These are phyloP conservation scores for Stemphylium beticola DNA, from an alignment of 2,329 filamentous ascomycete species.

Conservation along the genomic window DNA sequence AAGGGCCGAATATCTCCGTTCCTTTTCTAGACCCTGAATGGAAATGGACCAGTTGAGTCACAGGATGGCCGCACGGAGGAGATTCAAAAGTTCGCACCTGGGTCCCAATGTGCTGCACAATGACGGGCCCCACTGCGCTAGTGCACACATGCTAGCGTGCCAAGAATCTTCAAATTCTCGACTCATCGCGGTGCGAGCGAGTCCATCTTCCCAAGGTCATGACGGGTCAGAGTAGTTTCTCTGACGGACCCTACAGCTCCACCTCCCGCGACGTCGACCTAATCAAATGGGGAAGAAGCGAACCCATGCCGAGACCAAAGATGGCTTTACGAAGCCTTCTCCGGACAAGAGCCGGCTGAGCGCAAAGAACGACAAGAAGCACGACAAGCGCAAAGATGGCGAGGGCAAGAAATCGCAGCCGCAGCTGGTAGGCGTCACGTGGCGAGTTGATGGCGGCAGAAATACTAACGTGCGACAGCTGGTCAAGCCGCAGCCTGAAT, in stretches of 20 bases:
- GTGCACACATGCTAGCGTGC: constrained; percentile 26
- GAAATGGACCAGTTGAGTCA: constrained; percentile 33
- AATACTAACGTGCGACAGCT: constrained; percentile 50
- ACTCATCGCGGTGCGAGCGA: constrained; percentile 18
- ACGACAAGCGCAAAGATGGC: constrained; percentile 42
- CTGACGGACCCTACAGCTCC: constrained; percentile 46
- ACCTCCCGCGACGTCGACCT: constrained; percentile 32
- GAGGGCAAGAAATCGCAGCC: constrained; percentile 39
- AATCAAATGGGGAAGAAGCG: constrained; percentile 51
- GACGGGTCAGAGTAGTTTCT: constrained; percentile 47
- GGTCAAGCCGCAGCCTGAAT: constrained; percentile 69
- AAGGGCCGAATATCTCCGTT: neutral
- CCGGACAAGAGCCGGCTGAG: constrained; percentile 40
- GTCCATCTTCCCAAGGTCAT: constrained; percentile 37
- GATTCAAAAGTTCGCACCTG: constrained; percentile 22
- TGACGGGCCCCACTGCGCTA: constrained; percentile 22
- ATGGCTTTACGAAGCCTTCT: constrained; percentile 49
- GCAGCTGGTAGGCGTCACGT: constrained; percentile 35
- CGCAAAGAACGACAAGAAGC: constrained; percentile 34
- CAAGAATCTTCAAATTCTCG: constrained; percentile 25
- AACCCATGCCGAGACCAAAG: constrained; percentile 49
- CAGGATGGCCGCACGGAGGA: constrained; percentile 23
- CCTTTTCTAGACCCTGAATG: neutral
- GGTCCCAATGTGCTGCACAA: constrained; percentile 15
- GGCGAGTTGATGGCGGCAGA: neutral